Evolutionary conservation across 495 filamentous ascomycete genomes (phyloP), one percentile per base, ranked within the genome.

Genomic region (Apodospora peruviana): DNA sequence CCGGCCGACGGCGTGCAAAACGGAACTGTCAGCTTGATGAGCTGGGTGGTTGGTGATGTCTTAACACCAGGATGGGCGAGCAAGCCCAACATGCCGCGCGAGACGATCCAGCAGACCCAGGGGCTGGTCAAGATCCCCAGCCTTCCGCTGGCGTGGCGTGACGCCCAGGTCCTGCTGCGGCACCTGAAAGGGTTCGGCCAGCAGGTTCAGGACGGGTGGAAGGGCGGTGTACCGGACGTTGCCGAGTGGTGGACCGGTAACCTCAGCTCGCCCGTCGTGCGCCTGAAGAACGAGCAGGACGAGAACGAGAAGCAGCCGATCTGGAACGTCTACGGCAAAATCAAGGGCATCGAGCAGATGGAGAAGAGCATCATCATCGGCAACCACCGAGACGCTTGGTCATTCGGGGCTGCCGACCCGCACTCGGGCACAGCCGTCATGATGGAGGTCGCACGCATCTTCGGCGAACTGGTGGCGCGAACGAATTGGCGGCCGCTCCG

Each of bases 311-410:
- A 85, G 56, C 87, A 91, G 57, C 79, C 84, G 5, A 94, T 98
- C 35, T 94, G 88, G 73, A 98, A 98, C 60, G 80, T 96, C 0
- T 76, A 93, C 42, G 93, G 87, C 19, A 75, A 79, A 40, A 91
- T 98, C 43, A 56, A 70, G 3, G 93, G 93, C n/a, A 64, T 86
- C 23, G 93, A 97, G 56, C 82, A 90, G 55, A 74, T 71, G 2
- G 81, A 90, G 43, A 95, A 96, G 68, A 85, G 83, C 41, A 84
- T 98, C 59, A 86, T 95, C 45, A 77, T 98, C 47, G 94, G 93
- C 20, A 95, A 90, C 61, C 93, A 96, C 62, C 88, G 93, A 17
- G 93, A 98, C 62, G 83, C 90, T 7, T 96, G 87, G 89, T 86
- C 88, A 45, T 86, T 94, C 58, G 91, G 94, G 2, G 88, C 89